Evolutionary conservation across 257 asterid genomes (phyloP), one percentile per base, ranked within the genome.

Genomic region (Galeopsis tetrahit): DNA sequence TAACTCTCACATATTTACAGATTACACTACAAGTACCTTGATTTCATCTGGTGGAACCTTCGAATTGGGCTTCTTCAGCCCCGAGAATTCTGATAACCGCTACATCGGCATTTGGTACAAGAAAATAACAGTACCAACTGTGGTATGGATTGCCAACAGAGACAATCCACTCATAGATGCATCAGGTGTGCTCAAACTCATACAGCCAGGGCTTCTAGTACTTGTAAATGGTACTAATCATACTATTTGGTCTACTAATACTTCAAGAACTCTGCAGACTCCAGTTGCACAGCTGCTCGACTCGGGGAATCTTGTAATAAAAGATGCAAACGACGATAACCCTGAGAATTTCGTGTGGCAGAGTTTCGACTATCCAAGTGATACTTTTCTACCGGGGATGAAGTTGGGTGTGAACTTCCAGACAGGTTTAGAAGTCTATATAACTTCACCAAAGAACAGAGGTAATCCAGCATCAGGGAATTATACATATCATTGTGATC

Each of bases 401-500:
- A 39, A 39, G 43, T 7, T 39, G 7, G 43, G 43, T 2, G 43
- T 39, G 43, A 39, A 39, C 43, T 10, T 44, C 10, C 51, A 44
- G 51, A 44, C n/a, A 0, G 51, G 51, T 4, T 13, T 44, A 44
- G 51, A 44, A 10, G 14, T 10, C 51, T 11, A 44, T 3, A 44
- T 44, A 13, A 44, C 14, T 4, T 44, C 51, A 11, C 5, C 51
- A 0, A 10, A 44, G 51, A 44, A 44, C 51, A 44, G n/a, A 0
- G 51, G 51, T 11, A 44, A 44, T 44, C 51, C 89, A 4, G 73
- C 89, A 3, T 72, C 83, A 0, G 87, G 90, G 4, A 76, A 52
- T 2, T 75, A 39, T 1, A 75, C 80, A 4, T 68, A 35, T 28
- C 82, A 74, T 28, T 66, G 73, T 17, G 88, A 81, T 21, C 83